Base-by-base conservation (phyloP, 1,139 yeast species). In the Debaryomycetaceae sp. region DNA sequence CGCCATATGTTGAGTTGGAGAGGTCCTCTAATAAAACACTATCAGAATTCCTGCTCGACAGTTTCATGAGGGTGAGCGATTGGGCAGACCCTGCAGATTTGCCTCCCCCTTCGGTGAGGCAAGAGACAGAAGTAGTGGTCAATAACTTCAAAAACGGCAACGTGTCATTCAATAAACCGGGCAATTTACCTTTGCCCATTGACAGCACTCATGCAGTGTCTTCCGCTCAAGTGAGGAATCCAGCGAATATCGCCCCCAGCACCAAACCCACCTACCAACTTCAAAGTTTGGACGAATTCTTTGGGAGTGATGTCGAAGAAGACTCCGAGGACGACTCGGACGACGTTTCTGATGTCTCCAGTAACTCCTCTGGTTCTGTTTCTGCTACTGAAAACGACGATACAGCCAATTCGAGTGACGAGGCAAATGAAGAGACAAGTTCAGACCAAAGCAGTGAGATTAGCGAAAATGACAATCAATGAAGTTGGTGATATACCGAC, bases 201-300 rank as follows among this genome's bases (percentile, higher is more conserved):
- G 38, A 51, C 6, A 44, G 61, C 5, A 49, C 48, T 5, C 65
- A 59, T 49, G 60, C 69, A 0, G 53, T 64, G 13, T 60, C 72
- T 4, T 62, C 70, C 1, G 53, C 51, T 24, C 59, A 54, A 9
- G 55, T 52, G 39, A 29, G 39, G 39, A 37, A 27, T 14, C 43
- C 33, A 45, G 37, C 6, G 11, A 33, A 24, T 9, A 37, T 14
- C 7, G 29, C 20, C 33, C 24, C 31, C n/a, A 36, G 40, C 6
- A 49, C 57, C 4, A 62, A 58, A 42, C 59, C 79, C 63, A 54
- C 75, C 0, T 69, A 83, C 57, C 79, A 78, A 51, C 68, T 86
- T 41, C 96, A 86, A 63, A 87, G 89, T 47, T 68, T 90, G 51
- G 97, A 90, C 57, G 97, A 90, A 49, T 89, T 89, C 60, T 85